Percentiles rank a stretch among this genome's conserved stretches.
phyloP scores from a whole-genome alignment of 192 early-diverging fungal species.

The Backusella macrospora region DNA sequence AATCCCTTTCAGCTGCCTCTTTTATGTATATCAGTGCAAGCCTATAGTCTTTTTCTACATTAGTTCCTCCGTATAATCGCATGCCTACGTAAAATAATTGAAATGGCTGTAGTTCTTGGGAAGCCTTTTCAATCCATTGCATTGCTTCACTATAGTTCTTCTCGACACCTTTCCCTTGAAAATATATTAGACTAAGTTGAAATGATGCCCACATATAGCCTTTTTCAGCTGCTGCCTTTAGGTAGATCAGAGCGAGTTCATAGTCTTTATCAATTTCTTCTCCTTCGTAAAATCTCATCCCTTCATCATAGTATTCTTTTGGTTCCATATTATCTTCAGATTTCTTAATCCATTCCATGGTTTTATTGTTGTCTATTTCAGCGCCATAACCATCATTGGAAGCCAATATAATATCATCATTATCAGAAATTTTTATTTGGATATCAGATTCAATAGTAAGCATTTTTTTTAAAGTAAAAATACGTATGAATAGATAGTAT shows the following conservation, averaged over 20 bases:
- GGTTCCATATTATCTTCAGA: neutral
- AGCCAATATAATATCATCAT: too few relatives aligned
- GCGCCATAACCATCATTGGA: neutral
- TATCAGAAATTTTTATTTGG: too few relatives aligned
- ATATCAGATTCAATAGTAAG: too few relatives aligned
- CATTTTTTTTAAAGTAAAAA: too few relatives aligned
- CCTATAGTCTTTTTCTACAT: neutral
- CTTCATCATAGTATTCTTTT: neutral
- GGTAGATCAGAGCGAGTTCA: neutral
- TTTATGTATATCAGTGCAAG: neutral
- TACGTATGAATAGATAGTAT: too few relatives aligned
- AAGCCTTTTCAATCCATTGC: neutral
- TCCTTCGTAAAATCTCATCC: neutral
- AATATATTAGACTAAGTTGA: neutral
- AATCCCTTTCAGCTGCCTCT: neutral
- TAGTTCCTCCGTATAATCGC: neutral
- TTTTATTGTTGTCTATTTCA: neutral
- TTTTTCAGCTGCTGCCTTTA: neutral
- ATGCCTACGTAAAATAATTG: neutral
- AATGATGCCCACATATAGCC: neutral
- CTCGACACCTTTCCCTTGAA: neutral
- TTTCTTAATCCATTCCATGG: neutral
- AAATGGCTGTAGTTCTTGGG: fast-evolving
- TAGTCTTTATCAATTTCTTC: neutral
- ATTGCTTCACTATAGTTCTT: neutral